phyloP scores from a whole-genome alignment of 768 basidiomycete species.

The Russula brevipes region DNA sequence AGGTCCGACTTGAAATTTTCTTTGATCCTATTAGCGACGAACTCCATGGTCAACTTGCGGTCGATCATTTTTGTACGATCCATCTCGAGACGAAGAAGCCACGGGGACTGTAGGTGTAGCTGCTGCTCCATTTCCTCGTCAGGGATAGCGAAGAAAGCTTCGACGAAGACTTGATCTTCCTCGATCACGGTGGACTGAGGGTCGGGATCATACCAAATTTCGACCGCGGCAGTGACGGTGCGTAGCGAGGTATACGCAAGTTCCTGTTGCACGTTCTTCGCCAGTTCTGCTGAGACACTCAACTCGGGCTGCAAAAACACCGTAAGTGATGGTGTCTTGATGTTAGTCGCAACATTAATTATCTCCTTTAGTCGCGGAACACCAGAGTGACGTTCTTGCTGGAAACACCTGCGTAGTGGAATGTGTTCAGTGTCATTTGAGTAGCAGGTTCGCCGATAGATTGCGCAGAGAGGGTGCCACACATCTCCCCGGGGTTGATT shows the following conservation, averaged over 20 bases:
- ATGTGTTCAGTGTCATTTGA: constrained; percentile 99
- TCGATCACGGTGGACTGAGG: constrained; percentile 90
- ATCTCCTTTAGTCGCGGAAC: constrained; percentile 99
- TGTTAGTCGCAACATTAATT: constrained; percentile 97
- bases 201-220: constrained; percentile 98
- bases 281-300: constrained; percentile 52
- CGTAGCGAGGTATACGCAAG: constrained; percentile 90
- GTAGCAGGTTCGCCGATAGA: constrained; percentile 99
- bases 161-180: constrained; percentile 92
- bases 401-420: constrained; percentile 99
- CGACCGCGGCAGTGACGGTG: constrained; percentile 90
- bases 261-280: constrained; percentile 90
- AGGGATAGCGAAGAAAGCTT: constrained; percentile 98
- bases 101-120: constrained; percentile 88
- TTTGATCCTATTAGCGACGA: constrained; percentile 88
- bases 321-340: constrained; percentile 95
- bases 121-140: constrained; percentile 94
- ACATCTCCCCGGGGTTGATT: constrained; percentile 97
- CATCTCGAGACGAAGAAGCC: constrained; percentile 94
- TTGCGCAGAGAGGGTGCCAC: constrained; percentile 94
- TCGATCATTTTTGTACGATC: constrained; percentile 98
- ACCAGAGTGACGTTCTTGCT: constrained; percentile 98
- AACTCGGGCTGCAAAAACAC: constrained; percentile 80
- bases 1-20: constrained; percentile 94
- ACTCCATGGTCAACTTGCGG: constrained; percentile 91